phyloP scores from a whole-genome alignment of 257 asterid species.

The Lavandula angustifolia region DNA sequence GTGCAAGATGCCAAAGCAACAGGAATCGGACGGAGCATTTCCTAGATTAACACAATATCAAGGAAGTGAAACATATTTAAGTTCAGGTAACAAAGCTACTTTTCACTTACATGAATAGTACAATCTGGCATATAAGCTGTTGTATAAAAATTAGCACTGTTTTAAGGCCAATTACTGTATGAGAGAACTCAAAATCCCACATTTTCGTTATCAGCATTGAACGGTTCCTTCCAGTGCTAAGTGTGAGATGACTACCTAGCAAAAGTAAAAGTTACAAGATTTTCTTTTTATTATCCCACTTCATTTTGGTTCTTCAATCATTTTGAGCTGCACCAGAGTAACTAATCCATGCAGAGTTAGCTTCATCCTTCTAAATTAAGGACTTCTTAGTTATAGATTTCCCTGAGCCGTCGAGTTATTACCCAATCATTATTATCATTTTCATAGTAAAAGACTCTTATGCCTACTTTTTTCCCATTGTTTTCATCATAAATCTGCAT shows the following conservation, averaged over 20 bases:
- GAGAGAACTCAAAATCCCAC: background rate
- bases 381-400: conserved; percentile 6
- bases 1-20: conserved; percentile 98
- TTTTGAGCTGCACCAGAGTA: background rate
- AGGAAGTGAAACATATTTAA: background rate
- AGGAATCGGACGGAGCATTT: conserved; percentile 97
- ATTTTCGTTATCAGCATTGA: background rate
- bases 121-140: background rate
- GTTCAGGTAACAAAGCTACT: conserved; percentile 3
- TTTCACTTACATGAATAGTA: background rate
- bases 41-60: conserved; percentile 44
- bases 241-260: background rate
- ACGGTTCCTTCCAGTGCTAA: background rate
- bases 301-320: background rate
- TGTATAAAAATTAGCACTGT: background rate
- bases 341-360: background rate
- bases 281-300: background rate
- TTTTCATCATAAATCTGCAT: background rate
- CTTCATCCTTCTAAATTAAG: conserved; percentile 5
- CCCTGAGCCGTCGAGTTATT: background rate
- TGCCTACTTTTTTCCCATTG: background rate
- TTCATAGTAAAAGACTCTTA: background rate
- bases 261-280: background rate
- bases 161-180: background rate
- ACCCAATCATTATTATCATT: background rate